Evolutionary conservation across 2,329 filamentous ascomycete species (phyloP), one percentile per base, ranked within the genome.

Genomic region (Cryphonectria japonica): DNA sequence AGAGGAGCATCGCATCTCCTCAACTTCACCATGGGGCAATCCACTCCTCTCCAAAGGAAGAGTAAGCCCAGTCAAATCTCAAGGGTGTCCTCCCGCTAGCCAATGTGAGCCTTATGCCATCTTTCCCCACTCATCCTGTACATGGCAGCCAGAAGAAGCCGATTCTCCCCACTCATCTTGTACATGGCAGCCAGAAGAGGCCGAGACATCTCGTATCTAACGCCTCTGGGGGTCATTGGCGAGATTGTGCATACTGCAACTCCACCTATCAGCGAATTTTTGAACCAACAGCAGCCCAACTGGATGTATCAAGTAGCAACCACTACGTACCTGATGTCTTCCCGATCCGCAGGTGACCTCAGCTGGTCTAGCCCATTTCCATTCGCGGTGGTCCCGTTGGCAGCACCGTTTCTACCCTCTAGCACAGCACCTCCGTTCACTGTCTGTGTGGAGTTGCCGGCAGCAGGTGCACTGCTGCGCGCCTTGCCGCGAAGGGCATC

Each of bases 401-500:
- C 29, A 13, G 7, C 16, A 14, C 46, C 41, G 19, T 43, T 16
- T 41, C 34, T 52, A 13, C 32, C 57, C 57, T 46, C 13, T 1
- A 46, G 41, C 4, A 37, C 43, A 29, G 60, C 59, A 26, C 57
- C 59, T 9, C 66, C 59, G 14, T 68, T 62, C 6, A 9, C 66
- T 14, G 32, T 16, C 57, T 52, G 59, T 9, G 41, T 68, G 41
- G 66, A 54, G 13, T 22, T 14, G n/a, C 66, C 54, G 29, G 69
- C 69, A 64, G 52, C 62, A 39, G 66, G 57, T 26, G 65, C 72
- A 7, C 68, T 73, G 80, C 92, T 92, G 73, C 87, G 85, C 73
- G 88, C 91, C 79, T 93, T 90, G 63, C 91, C 92, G 68, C 93
- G 86, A 26, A 94, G 82, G 71, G 86, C 84, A 80, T 93, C 91